Conservation (phyloP, 2,329 filamentous ascomycete species). For the Epichloe elymi region DNA sequence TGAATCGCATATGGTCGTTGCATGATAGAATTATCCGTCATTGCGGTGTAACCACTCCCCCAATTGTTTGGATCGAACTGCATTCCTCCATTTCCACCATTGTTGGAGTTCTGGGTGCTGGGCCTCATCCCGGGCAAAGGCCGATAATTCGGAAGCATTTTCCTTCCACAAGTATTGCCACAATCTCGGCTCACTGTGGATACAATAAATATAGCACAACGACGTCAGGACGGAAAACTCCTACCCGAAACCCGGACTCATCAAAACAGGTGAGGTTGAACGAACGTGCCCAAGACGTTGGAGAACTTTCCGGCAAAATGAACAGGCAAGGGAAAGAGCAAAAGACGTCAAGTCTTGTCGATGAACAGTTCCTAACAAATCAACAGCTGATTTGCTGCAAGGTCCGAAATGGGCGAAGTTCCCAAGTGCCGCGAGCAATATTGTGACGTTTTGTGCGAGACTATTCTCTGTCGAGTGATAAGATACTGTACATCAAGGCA, state of each 20-base stretch:
- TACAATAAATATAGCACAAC: neutral
- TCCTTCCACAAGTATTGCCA: neutral
- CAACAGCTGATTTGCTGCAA: neutral
- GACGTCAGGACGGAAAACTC: neutral
- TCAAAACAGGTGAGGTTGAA: neutral
- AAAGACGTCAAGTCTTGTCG: too few relatives aligned
- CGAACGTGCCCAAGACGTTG: neutral
- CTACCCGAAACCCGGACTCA: neutral
- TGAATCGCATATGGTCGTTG: conserved; percentile 2
- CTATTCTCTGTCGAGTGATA: neutral
- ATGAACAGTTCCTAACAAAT: neutral
- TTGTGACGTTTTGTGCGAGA: too few relatives aligned
- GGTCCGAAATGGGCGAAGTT: too few relatives aligned
- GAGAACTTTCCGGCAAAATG: neutral
- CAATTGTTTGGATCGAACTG: neutral
- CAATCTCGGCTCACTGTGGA: neutral
- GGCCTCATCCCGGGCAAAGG: neutral
- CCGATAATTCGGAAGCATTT: neutral
- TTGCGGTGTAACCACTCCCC: neutral
- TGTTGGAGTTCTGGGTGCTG: neutral
- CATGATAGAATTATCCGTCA: neutral
- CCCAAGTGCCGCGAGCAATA: too few relatives aligned
- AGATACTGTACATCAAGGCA: neutral
- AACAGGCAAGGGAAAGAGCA: neutral
- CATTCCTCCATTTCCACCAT: neutral